phyloP scores from a whole-genome alignment of 305 asterid genomes.

The Fraxinus xanthoxyloides region DNA sequence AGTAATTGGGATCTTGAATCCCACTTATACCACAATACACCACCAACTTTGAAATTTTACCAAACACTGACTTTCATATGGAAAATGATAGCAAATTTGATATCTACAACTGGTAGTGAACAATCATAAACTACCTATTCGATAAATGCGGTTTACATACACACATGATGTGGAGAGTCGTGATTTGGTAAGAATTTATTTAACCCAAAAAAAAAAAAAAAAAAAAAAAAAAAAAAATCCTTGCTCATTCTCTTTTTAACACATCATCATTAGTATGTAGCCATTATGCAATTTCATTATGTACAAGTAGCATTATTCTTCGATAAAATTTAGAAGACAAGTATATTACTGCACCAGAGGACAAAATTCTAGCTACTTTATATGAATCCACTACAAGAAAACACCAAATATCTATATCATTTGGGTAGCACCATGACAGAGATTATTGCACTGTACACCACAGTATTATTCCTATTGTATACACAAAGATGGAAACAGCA shows the following conservation, averaged over 20 bases:
- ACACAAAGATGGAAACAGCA: not conserved
- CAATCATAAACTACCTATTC: not conserved
- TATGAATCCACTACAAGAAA: not conserved
- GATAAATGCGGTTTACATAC: too few relatives aligned
- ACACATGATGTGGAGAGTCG: too few relatives aligned
- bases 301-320: not conserved
- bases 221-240: too few relatives aligned
- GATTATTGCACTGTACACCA: conserved; percentile 24
- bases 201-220: too few relatives aligned
- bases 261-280: too few relatives aligned
- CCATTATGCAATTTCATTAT: too few relatives aligned
- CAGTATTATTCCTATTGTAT: conserved; percentile 4
- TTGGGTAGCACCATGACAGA: not conserved
- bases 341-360: not conserved
- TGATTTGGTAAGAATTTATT: too few relatives aligned
- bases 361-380: not conserved
- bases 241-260: too few relatives aligned
- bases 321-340: not conserved
- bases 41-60: not conserved
- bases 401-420: not conserved
- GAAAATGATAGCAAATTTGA: not conserved
- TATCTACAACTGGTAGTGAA: not conserved
- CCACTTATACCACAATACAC: not conserved
- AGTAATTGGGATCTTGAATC: not conserved
- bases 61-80: not conserved